Conservation (phyloP, 305 asterid species). For the Fraxinus greggii region DNA sequence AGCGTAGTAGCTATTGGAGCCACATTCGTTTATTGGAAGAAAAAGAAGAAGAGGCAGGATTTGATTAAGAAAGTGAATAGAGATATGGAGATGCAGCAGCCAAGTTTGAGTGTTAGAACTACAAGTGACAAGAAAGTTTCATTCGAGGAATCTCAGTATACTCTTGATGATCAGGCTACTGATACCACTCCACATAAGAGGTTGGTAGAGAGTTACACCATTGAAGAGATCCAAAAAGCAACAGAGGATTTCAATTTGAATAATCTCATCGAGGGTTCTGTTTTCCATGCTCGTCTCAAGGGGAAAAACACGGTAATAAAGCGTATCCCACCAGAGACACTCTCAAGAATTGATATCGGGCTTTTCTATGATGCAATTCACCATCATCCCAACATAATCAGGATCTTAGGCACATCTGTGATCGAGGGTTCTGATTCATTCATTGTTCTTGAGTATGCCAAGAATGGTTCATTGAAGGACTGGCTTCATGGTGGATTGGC, state of each 20-base stretch:
- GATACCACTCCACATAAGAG: slow-evolving; percentile 46
- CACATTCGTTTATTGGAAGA: slow-evolving; percentile 35
- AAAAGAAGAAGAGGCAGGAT: slow-evolving; percentile 27
- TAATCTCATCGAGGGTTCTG: slow-evolving; percentile 56
- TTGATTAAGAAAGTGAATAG: slow-evolving; percentile 24
- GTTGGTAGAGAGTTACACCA: slow-evolving; percentile 49
- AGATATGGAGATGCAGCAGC: slow-evolving; percentile 63
- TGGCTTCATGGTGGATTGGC: slow-evolving; percentile 92
- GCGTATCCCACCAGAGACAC: slow-evolving; percentile 26
- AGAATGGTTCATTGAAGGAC: slow-evolving; percentile 69
- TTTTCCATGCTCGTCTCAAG: slow-evolving; percentile 64
- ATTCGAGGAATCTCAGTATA: slow-evolving; percentile 67
- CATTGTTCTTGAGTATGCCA: slow-evolving; percentile 61
- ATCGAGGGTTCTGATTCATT: slow-evolving; percentile 50
- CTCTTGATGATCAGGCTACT: slow-evolving; percentile 35
- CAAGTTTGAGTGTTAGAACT: slow-evolving; percentile 60
- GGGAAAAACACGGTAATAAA: slow-evolving; percentile 68
- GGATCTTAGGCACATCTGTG: slow-evolving; percentile 52
- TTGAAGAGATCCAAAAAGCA: slow-evolving; percentile 62
- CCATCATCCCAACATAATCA: slow-evolving; percentile 53
- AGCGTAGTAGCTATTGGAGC: slow-evolving; percentile 28
- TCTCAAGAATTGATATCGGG: slow-evolving; percentile 46
- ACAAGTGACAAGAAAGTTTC: slow-evolving; percentile 73
- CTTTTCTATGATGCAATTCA: slow-evolving; percentile 40
- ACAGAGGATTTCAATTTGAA: slow-evolving; percentile 55